phyloP scores from a whole-genome alignment of 2,329 filamentous ascomycete species.

The Westerdykella ornata region DNA sequence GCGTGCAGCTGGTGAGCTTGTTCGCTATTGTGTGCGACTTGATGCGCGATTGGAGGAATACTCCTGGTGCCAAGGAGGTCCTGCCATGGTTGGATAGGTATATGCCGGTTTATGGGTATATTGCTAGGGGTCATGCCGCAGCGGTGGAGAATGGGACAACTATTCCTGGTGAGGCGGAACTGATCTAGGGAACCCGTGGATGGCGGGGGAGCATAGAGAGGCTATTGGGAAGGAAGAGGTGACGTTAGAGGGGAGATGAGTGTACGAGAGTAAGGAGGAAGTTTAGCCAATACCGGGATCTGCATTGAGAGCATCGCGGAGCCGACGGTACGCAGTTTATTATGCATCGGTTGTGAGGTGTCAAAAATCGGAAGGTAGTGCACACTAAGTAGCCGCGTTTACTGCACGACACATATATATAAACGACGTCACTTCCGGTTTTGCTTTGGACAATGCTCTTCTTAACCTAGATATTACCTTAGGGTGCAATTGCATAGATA shows the following conservation, averaged over 20 bases:
- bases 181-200: conserved; percentile 16
- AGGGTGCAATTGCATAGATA: too few relatives aligned
- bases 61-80: conserved; percentile 48
- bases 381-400: too few relatives aligned
- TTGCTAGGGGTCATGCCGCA: conserved; percentile 56
- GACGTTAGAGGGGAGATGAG: neutral
- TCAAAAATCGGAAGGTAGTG: too few relatives aligned
- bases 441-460: too few relatives aligned
- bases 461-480: too few relatives aligned
- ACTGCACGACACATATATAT: too few relatives aligned
- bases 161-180: conserved; percentile 47
- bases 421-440: too few relatives aligned
- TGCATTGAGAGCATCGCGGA: too few relatives aligned
- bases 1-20: conserved; percentile 57
- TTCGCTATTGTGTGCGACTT: conserved; percentile 61
- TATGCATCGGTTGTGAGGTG: too few relatives aligned
- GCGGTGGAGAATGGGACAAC: conserved; percentile 56
- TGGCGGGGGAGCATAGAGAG: neutral
- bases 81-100: conserved; percentile 60
- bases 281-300: too few relatives aligned
- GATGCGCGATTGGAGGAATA: conserved; percentile 63
- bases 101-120: conserved; percentile 57
- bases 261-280: too few relatives aligned
- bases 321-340: too few relatives aligned
- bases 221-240: neutral